phyloP scores from a whole-genome alignment of 2,329 filamentous ascomycete species.

The Emmonsia crescens region DNA sequence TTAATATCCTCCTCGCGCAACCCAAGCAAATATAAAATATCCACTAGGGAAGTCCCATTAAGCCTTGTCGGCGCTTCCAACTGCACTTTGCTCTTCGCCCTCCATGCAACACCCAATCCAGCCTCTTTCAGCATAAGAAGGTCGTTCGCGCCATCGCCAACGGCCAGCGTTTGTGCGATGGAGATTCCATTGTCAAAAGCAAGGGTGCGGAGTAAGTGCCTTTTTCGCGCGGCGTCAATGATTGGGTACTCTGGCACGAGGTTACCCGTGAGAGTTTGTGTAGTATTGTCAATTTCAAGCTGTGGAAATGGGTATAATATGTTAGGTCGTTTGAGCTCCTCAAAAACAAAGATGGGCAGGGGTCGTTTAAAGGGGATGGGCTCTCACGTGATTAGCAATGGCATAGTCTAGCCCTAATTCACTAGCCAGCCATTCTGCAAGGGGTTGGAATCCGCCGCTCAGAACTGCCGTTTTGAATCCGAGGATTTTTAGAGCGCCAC shows the following conservation, averaged over 20 bases:
- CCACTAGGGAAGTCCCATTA: conserved; percentile 47
- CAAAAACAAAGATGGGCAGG: neutral
- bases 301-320: conserved; percentile 14
- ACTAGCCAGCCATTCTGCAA: conserved; percentile 75
- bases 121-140: conserved; percentile 54
- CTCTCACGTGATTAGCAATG: conserved; percentile 65
- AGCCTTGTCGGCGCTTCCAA: conserved; percentile 48
- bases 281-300: conserved; percentile 39
- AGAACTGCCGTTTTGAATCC: conserved; percentile 84
- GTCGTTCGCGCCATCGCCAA: conserved; percentile 57
- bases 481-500: conserved; percentile 61
- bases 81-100: conserved; percentile 55
- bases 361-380: neutral
- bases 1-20: conserved; percentile 40
- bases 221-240: conserved; percentile 49
- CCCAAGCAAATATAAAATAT: conserved; percentile 50
- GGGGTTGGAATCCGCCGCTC: conserved; percentile 81
- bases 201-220: conserved; percentile 43
- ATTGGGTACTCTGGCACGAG: conserved; percentile 45
- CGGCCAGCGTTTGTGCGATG: conserved; percentile 45
- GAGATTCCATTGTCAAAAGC: conserved; percentile 45
- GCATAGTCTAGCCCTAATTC: conserved; percentile 79
- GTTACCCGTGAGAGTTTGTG: conserved; percentile 46
- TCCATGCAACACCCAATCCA: conserved; percentile 52
- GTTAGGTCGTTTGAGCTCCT: neutral